phyloP scores from a whole-genome alignment of 208 protist genomes.

The Trypanosoma rangeli region DNA sequence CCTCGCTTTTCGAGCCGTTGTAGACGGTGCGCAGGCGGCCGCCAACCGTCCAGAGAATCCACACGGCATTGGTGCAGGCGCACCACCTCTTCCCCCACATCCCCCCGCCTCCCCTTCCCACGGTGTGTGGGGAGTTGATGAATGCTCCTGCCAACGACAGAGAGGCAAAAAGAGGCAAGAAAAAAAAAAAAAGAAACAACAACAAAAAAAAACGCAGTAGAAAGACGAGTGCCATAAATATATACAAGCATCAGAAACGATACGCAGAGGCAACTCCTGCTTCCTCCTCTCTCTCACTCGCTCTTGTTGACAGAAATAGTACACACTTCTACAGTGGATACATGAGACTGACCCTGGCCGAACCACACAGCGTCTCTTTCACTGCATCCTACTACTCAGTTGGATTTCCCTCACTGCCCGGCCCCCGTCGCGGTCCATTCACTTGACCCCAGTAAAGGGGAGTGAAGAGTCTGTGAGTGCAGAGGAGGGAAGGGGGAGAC shows the following conservation, averaged over 20 bases:
- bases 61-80: slow-evolving; percentile 39
- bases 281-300: too few relatives aligned
- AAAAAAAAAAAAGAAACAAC: neutral
- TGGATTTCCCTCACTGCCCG: neutral
- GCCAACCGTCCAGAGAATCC: slow-evolving; percentile 69
- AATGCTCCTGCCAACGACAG: too few relatives aligned
- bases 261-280: too few relatives aligned
- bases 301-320: too few relatives aligned
- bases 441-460: too few relatives aligned
- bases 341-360: too few relatives aligned
- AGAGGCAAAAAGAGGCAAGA: neutral
- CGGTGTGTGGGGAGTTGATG: too few relatives aligned
- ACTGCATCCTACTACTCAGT: neutral
- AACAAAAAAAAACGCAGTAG: neutral
- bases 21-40: slow-evolving; percentile 68
- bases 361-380: neutral
- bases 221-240: neutral
- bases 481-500: too few relatives aligned
- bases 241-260: too few relatives aligned
- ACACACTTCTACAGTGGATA: too few relatives aligned
- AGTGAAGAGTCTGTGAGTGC: too few relatives aligned
- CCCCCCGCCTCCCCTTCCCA: neutral
- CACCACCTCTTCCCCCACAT: slow-evolving; percentile 23
- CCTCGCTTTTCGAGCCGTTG: slow-evolving; percentile 60
- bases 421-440: too few relatives aligned